Evolutionary conservation across 208 protist genomes (phyloP), one percentile per base, ranked within the genome.

Genomic region (Trypanosoma lewisi): DNA sequence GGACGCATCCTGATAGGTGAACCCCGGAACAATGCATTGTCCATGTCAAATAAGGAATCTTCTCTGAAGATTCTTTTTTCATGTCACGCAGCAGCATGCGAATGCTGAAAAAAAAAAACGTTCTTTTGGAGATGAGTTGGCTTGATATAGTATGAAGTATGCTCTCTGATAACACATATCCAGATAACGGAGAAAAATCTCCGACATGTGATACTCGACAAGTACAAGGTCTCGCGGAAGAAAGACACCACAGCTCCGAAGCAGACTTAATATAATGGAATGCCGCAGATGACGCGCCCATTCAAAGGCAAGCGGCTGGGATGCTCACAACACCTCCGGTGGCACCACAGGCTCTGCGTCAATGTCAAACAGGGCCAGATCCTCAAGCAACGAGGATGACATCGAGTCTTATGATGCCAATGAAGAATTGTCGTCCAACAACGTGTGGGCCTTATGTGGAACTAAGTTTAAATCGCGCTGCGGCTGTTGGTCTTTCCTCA

Each of bases 151-250:
- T 12, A 94, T 61, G 76, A 94, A 94, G 70, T 87, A 94, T 16
- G 88, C 68, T 3, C 88, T 85, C 31, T 78, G 57, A 7, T 66
- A 67, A 52, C 80, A 89, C 4, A 90, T 60, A 47, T 67, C 70
- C 12, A 94, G 50, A 61, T 90, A 87, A 52, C 91, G 70, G 17
- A 94, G 70, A 50, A 94, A 89, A 0, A 80, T 41, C 60, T 91
- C 77, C 7, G 88, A 68, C 85, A 91, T 91, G 78, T 94, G 88
- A 66, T 94, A 94, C n/a, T 88, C 74, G 11, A 87, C 72, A 28
- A 94, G 67, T 52, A 82, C 68, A 4, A 66, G 70, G 50, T 89
- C 78, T 9, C 73, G 80, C 7, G 78, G 73, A 5, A 77, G 67
- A 49, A 77, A 81, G 19, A 94, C 76, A 30, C 85, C 85, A 45